These are phyloP conservation scores for Cryptococcus sp. DNA, from an alignment of 1,284 basidiomycete species.

Conservation along the genomic window DNA sequence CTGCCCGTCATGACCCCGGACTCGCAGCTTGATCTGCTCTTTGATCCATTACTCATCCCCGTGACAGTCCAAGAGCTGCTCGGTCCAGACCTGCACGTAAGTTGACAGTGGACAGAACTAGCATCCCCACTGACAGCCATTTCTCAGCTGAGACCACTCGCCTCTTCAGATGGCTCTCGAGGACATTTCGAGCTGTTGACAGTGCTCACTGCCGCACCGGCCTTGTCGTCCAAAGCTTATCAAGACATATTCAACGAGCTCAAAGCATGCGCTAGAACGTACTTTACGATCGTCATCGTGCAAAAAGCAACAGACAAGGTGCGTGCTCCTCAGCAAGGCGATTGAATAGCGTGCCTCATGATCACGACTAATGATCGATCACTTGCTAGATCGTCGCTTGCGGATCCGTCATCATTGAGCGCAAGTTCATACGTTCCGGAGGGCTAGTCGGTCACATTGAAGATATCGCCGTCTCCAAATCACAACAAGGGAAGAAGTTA, in stretches of 20 bases:
- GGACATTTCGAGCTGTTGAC: constrained; percentile 82
- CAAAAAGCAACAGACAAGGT: constrained; percentile 67
- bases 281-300: constrained; percentile 84
- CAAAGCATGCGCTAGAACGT: constrained; percentile 60
- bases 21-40: constrained; percentile 33
- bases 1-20: constrained; percentile 4
- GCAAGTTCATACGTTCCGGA: constrained; percentile 83
- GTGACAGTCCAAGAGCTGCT: constrained; percentile 23
- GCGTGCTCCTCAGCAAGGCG: not conserved
- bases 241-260: constrained; percentile 62
- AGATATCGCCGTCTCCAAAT: constrained; percentile 90
- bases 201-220: constrained; percentile 76
- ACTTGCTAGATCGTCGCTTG: constrained; percentile 70
- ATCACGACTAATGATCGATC: not conserved
- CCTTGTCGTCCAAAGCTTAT: constrained; percentile 69
- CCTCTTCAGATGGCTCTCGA: constrained; percentile 78
- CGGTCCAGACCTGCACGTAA: constrained; percentile 35
- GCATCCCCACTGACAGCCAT: not conserved
- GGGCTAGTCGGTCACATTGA: constrained; percentile 92
- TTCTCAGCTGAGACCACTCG: constrained; percentile 83
- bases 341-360: not conserved
- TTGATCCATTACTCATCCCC: constrained; percentile 38
- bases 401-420: constrained; percentile 84
- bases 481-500: constrained; percentile 80
- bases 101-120: not conserved